Percentiles rank a stretch among this genome's conserved stretches.
phyloP scores from a whole-genome alignment of 306 rosid species.

The Dryas octopetala region DNA sequence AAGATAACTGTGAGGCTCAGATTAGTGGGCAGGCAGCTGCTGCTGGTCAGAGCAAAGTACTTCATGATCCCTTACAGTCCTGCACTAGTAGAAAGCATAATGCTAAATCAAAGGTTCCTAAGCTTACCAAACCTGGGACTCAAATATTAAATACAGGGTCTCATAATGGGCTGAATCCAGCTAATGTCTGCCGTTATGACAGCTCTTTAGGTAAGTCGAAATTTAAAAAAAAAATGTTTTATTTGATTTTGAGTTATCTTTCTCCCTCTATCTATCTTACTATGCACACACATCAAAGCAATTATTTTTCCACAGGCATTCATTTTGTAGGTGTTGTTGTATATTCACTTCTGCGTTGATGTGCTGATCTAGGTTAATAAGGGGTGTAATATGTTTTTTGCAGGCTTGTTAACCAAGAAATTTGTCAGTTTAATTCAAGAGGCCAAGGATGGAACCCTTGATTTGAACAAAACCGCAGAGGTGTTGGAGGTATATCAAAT shows the following conservation, averaged over 20 bases:
- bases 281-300: background rate
- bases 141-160: conserved; percentile 37
- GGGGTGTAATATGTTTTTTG: conserved; percentile 24
- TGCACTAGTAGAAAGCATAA: conserved; percentile 30
- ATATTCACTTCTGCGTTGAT: background rate
- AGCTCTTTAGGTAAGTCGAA: conserved; percentile 74
- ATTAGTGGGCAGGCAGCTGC: conserved; percentile 24
- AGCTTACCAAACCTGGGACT: conserved; percentile 43
- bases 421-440: conserved; percentile 59
- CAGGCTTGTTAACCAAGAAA: conserved; percentile 87
- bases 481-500: conserved; percentile 55
- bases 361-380: background rate
- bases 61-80: conserved; percentile 27
- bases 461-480: conserved; percentile 67
- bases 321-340: background rate
- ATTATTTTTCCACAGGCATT: background rate
- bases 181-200: conserved; percentile 61
- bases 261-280: conserved; percentile 4
- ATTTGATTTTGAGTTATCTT: background rate
- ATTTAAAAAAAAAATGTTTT: background rate
- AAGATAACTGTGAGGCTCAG: conserved; percentile 28
- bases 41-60: conserved; percentile 20
- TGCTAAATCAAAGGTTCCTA: conserved; percentile 43
- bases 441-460: conserved; percentile 70
- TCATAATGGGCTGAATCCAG: conserved; percentile 33